phyloP scores from a whole-genome alignment of 2,329 filamentous ascomycete species.

The Coniella vitis region DNA sequence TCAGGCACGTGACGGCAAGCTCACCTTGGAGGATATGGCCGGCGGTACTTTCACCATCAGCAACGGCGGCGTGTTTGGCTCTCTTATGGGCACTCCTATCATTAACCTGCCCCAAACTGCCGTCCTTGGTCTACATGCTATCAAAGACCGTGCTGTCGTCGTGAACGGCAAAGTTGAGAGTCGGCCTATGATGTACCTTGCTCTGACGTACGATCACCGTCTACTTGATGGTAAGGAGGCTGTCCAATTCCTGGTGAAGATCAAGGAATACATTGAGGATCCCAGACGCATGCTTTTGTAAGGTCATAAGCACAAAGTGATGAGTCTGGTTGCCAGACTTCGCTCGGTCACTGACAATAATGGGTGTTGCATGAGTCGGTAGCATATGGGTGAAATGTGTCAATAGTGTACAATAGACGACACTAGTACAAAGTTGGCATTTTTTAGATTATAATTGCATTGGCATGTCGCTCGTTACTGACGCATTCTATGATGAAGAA shows the following conservation, averaged over 20 bases:
- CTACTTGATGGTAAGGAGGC: constrained; percentile 92
- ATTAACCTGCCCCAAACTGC: constrained; percentile 95
- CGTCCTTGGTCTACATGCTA: constrained; percentile 88
- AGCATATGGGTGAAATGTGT: constrained; percentile 11
- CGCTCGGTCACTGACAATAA: not conserved
- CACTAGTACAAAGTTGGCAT: not conserved
- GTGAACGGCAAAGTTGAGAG: constrained; percentile 93
- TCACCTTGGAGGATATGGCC: constrained; percentile 99
- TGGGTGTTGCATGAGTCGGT: constrained; percentile 1
- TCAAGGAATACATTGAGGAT: constrained; percentile 98
- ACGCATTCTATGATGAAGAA: too few relatives aligned
- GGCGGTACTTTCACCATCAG: constrained; percentile 97
- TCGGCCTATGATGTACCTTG: constrained; percentile 99
- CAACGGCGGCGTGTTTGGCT: constrained; percentile 95
- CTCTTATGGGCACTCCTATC: constrained; percentile 94
- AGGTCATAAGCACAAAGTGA: not conserved
- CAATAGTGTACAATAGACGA: constrained; percentile 16
- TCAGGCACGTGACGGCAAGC: constrained; percentile 86
- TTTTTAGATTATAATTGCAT: too few relatives aligned
- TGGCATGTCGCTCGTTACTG: too few relatives aligned
- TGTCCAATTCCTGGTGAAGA: constrained; percentile 90
- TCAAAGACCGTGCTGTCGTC: constrained; percentile 87
- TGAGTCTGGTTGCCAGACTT: not conserved
- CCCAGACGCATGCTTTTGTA: constrained; percentile 81
- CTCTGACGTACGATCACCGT: constrained; percentile 94